Percentiles rank a stretch among this genome's conserved stretches.
phyloP scores from a whole-genome alignment of 306 rosid genomes.

The Lathyrus oleraceus region DNA sequence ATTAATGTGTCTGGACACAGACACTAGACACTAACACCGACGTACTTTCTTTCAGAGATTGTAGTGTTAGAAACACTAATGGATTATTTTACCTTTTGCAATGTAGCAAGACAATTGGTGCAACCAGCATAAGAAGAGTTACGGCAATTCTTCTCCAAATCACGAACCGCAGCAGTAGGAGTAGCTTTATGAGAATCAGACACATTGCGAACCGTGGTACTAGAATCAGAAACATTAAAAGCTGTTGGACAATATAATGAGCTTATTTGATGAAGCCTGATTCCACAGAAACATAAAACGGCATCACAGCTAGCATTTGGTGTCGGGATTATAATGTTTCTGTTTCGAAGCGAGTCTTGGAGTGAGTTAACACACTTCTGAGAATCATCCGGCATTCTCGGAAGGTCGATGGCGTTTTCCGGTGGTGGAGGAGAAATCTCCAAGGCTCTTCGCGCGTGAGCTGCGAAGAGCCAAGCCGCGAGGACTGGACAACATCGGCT shows the following conservation, averaged over 20 bases:
- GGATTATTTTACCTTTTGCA: background rate
- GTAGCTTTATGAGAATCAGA: background rate
- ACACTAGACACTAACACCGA: too few species aligned
- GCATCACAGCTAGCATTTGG: constrained; percentile 7
- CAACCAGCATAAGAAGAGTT: constrained; percentile 11
- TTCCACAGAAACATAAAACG: background rate
- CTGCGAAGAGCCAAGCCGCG: background rate
- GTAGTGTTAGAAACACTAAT: too few species aligned
- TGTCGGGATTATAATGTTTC: background rate
- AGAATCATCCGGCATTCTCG: background rate
- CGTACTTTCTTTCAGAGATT: too few species aligned
- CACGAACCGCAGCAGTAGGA: constrained; percentile 1
- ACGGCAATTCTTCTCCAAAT: constrained; percentile 4
- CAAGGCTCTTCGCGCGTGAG: background rate
- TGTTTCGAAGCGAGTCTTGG: background rate
- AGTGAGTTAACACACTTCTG: background rate
- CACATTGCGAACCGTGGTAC: background rate
- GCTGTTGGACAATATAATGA: background rate
- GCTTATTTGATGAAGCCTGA: constrained; percentile 10
- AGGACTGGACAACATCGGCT: background rate
- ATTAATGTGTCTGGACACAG: too few species aligned
- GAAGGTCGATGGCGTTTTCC: background rate
- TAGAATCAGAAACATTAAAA: background rate
- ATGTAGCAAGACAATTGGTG: background rate
- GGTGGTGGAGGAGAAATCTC: background rate